These are phyloP conservation scores for Penicillium maclennaniae DNA, from an alignment of 495 filamentous ascomycete species.

Conservation along the genomic window DNA sequence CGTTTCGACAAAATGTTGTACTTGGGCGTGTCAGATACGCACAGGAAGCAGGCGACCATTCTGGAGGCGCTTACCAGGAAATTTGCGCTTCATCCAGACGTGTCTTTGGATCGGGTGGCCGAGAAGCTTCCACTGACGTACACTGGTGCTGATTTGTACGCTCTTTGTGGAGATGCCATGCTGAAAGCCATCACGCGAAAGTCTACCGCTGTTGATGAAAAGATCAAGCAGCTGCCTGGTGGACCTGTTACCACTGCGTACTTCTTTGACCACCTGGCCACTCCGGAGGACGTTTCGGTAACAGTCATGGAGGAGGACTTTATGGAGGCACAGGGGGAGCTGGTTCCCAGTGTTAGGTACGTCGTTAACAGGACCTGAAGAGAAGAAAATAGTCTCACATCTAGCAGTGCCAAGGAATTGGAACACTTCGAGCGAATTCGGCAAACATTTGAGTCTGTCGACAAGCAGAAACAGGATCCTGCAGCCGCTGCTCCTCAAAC, in stretches of 20 bases:
- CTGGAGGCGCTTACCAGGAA: conserved; percentile 92
- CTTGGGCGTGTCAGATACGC: conserved; percentile 90
- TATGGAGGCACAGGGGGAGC: conserved; percentile 68
- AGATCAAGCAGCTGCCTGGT: conserved; percentile 58
- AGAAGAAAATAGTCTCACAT: conserved; percentile 15
- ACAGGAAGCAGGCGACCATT: conserved; percentile 92
- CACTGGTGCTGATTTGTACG: conserved; percentile 95
- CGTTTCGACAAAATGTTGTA: conserved; percentile 99
- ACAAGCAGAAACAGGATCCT: conserved; percentile 38
- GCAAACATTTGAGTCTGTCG: conserved; percentile 66
- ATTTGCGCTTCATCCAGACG: conserved; percentile 72
- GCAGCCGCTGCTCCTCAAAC: conserved; percentile 28
- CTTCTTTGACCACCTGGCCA: conserved; percentile 92
- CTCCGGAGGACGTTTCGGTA: conserved; percentile 74
- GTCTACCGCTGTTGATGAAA: conserved; percentile 76
- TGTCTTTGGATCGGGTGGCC: conserved; percentile 72
- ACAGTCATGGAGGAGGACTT: conserved; percentile 89
- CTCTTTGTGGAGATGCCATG: conserved; percentile 96
- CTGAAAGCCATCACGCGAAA: conserved; percentile 95
- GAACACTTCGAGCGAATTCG: conserved; percentile 87
- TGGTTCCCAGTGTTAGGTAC: conserved; percentile 83
- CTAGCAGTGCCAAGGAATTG: conserved; percentile 75
- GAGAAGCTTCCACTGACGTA: conserved; percentile 88
- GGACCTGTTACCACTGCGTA: conserved; percentile 76
- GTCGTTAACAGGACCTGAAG: conserved; percentile 7